Base-by-base conservation (phyloP, 2,329 filamentous ascomycete genomes). In the Venturiaceae sp. region DNA sequence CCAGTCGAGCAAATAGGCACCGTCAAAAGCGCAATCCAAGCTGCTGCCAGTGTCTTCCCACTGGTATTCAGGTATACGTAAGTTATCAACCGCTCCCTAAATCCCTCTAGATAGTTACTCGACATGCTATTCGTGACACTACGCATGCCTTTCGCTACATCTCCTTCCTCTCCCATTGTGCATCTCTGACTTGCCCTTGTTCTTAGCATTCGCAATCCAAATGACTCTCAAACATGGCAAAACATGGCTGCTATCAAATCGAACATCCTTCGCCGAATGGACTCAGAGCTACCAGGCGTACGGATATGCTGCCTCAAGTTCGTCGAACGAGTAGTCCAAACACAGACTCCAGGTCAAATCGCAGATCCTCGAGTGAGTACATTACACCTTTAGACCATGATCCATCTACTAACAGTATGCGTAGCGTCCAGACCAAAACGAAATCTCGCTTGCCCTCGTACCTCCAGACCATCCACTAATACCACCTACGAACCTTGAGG, bases 281-380 rank as follows among this genome's bases (percentile, higher is more conserved):
- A 96, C 65, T 82, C 79, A 46, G 86, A 89, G 19, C 76, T 83
- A 14, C 80, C 86, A 13, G 87, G 90, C 2, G 83, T 97, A 62
- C 86, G 86, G 66, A 86, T 97, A 71, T 95, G 91, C 78, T 97
- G 94, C 76, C 87, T 97, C 80, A 99, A 99, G 73, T 99, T 99
- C 72, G 87, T 90, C 37, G 92, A 99, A 75, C 85, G 90, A 63
- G 90, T 97, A 47, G 88, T 99, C 47, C 82, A 96, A 64, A 89
- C 91, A 19, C 92, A 99, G 73, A 96, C 90, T 11, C 85, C 86
- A n/a, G 90, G 90, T 52, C 76, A 86, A 60, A 88, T 89, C 64
- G 79, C 84, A 58, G 92, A 97, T 69, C 87, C 88, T 64, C 85
- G 90, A 77, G 90, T 96, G 82, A 71, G 83, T 77, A 62, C 63